These are phyloP conservation scores for Verbascum thapsus DNA, from an alignment of 257 asterid genomes.

Conservation along the genomic window DNA sequence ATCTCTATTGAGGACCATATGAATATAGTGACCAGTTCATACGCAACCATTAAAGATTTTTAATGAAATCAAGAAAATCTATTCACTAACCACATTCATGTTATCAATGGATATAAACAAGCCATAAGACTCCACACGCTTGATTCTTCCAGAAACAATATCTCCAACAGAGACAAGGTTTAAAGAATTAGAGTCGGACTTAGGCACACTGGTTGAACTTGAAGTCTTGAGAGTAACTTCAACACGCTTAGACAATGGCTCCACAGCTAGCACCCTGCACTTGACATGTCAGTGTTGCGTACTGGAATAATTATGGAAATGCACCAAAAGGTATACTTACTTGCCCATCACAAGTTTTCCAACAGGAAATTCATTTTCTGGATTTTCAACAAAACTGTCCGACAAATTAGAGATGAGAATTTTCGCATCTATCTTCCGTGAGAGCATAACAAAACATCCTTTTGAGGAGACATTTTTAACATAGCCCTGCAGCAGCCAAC, in stretches of 20 bases:
- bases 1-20: background rate
- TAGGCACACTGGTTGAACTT: slow-evolving; percentile 37
- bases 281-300: slow-evolving; percentile 35
- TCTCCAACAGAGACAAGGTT: slow-evolving; percentile 60
- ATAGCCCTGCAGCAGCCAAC: slow-evolving; percentile 65
- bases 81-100: slow-evolving; percentile 65
- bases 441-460: slow-evolving; percentile 89
- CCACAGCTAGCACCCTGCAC: slow-evolving; percentile 86
- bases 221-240: slow-evolving; percentile 86
- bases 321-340: slow-evolving; percentile 46
- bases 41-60: slow-evolving; percentile 5
- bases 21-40: background rate
- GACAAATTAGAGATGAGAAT: slow-evolving; percentile 83
- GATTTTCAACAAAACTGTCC: slow-evolving; percentile 66
- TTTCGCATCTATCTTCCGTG: slow-evolving; percentile 84
- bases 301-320: slow-evolving; percentile 26
- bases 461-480: slow-evolving; percentile 71
- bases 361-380: slow-evolving; percentile 71
- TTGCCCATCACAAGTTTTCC: slow-evolving; percentile 84
- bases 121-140: slow-evolving; percentile 82
- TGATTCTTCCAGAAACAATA: slow-evolving; percentile 73
- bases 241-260: slow-evolving; percentile 81
- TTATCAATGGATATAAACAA: slow-evolving; percentile 73
- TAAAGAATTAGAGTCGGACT: slow-evolving; percentile 48
- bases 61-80: slow-evolving; percentile 18